phyloP scores from a whole-genome alignment of 805 yeast genomes.

The Alloascoidea hylecoeti region DNA sequence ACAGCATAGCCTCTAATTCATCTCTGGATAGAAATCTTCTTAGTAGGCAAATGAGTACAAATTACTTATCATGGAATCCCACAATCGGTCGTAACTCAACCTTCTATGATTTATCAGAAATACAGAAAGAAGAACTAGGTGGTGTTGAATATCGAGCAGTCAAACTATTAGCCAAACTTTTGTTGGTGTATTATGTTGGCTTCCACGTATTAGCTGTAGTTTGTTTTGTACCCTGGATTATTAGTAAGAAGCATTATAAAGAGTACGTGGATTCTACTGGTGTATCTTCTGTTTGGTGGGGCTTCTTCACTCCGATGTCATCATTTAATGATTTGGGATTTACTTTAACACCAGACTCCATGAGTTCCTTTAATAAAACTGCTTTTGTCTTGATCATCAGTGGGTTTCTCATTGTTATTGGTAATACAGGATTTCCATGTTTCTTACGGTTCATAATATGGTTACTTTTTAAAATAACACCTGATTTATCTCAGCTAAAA shows the following conservation, averaged over 20 bases:
- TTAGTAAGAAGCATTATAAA: neutral
- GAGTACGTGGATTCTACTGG: slow-evolving; percentile 41
- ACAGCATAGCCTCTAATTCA: neutral
- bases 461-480: slow-evolving; percentile 45
- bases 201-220: slow-evolving; percentile 31
- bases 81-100: slow-evolving; percentile 72
- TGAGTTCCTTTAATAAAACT: slow-evolving; percentile 42
- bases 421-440: slow-evolving; percentile 81
- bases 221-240: slow-evolving; percentile 23
- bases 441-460: slow-evolving; percentile 59
- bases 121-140: slow-evolving; percentile 72
- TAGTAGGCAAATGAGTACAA: slow-evolving; percentile 28
- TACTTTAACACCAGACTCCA: slow-evolving; percentile 59
- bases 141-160: slow-evolving; percentile 78
- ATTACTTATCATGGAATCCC: slow-evolving; percentile 67
- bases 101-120: slow-evolving; percentile 51
- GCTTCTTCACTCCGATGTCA: slow-evolving; percentile 55
- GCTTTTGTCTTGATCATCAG: slow-evolving; percentile 40
- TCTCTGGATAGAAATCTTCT: neutral
- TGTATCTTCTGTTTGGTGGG: slow-evolving; percentile 71
- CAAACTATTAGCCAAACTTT: slow-evolving; percentile 44
- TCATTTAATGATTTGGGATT: slow-evolving; percentile 63
- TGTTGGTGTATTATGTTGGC: slow-evolving; percentile 50
- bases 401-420: slow-evolving; percentile 55
- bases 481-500: slow-evolving; percentile 39